Percentiles rank a stretch among this genome's conserved stretches.
Conservation (phyloP, 495 filamentous ascomycete genomes). For the Penicillium simplicissimum region DNA sequence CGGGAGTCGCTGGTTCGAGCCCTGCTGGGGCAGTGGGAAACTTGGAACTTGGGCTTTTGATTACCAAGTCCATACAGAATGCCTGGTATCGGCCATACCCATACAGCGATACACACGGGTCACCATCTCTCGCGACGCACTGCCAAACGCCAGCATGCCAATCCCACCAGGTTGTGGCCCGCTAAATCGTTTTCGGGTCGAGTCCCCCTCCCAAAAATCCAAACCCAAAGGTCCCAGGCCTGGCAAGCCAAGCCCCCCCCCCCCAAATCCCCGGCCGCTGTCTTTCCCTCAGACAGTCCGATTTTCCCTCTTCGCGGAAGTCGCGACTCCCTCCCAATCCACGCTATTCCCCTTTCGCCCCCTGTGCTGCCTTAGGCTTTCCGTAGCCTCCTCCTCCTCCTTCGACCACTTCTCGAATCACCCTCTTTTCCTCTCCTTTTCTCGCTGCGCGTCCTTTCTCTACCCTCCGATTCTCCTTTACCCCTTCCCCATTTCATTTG, state of each 20-base stretch:
- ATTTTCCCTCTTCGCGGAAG: conserved; percentile 4
- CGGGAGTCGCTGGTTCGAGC: conserved; percentile 1
- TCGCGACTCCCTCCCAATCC: conserved; percentile 13
- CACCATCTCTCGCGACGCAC: neutral
- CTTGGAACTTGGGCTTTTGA: neutral
- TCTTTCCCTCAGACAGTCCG: conserved; percentile 5
- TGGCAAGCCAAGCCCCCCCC: neutral
- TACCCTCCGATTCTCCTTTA: conserved; percentile 25
- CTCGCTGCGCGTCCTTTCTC: conserved; percentile 34
- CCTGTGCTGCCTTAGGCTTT: conserved; percentile 28
- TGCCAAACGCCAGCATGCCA: conserved; percentile 4
- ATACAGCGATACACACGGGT: neutral
- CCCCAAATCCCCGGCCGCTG: neutral
- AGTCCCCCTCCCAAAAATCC: neutral
- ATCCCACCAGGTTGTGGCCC: conserved; percentile 11
- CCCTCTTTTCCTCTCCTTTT: conserved; percentile 38
- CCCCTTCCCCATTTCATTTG: conserved; percentile 25
- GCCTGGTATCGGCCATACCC: neutral
- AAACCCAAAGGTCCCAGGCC: too few relatives aligned
- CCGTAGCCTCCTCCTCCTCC: conserved; percentile 27
- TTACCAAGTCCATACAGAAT: neutral
- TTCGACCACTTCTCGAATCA: conserved; percentile 30
- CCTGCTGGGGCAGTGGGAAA: too few relatives aligned
- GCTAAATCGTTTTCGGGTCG: conserved; percentile 19
- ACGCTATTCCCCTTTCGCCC: conserved; percentile 27